Evolutionary conservation across 352 stramenopile genomes (phyloP).

Genomic region (Saprolegnia diclina): DNA sequence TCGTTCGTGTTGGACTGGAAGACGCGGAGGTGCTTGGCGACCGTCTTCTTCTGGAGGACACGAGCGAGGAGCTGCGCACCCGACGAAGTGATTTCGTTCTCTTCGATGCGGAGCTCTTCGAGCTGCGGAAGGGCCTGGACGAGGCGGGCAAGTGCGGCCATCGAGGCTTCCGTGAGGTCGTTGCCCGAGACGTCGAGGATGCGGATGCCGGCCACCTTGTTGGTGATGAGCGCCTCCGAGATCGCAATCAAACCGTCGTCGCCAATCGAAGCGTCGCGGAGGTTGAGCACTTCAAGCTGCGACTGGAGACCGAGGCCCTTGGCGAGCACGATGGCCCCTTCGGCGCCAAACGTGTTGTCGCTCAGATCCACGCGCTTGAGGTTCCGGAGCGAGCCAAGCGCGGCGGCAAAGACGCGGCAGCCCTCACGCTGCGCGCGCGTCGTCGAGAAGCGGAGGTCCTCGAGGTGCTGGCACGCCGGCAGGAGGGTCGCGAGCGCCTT

Average conservation of each 20-base stretch:
- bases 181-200: slow-evolving; percentile 93
- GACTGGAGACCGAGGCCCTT: slow-evolving; percentile 62
- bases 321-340: slow-evolving; percentile 81
- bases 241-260: slow-evolving; percentile 86
- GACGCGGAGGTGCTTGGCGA: slow-evolving; percentile 54
- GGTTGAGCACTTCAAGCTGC: slow-evolving; percentile 79
- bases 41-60: slow-evolving; percentile 43
- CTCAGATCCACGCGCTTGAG: slow-evolving; percentile 88
- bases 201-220: slow-evolving; percentile 41
- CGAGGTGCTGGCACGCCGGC: slow-evolving; percentile 71
- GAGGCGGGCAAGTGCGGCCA: slow-evolving; percentile 41
- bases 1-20: slow-evolving; percentile 85
- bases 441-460: slow-evolving; percentile 91
- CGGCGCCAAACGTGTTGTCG: slow-evolving; percentile 91
- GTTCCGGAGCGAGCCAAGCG: slow-evolving; percentile 54
- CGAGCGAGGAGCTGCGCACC: slow-evolving; percentile 70
- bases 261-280: slow-evolving; percentile 87
- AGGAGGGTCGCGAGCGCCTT: slow-evolving; percentile 84
- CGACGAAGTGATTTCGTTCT: slow-evolving; percentile 90
- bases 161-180: slow-evolving; percentile 72
- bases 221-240: slow-evolving; percentile 56
- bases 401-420: slow-evolving; percentile 82
- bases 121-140: slow-evolving; percentile 49
- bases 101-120: slow-evolving; percentile 83
- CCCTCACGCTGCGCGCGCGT: slow-evolving; percentile 84